Evolutionary conservation across 2,329 filamentous ascomycete species (phyloP).

Genomic region (Colletotrichum horii): DNA sequence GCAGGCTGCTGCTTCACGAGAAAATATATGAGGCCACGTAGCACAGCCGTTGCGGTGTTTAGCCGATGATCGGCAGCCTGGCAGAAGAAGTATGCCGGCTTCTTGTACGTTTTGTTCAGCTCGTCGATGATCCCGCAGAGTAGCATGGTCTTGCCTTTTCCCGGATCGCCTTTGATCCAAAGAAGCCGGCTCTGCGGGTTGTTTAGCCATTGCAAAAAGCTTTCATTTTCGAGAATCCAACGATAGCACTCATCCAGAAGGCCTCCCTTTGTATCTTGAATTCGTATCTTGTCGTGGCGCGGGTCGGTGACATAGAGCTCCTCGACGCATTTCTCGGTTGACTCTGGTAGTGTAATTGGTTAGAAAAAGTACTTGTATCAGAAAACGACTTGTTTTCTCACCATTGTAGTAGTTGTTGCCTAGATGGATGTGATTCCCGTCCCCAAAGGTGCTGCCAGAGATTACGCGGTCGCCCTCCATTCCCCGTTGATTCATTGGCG

Average conservation of each 20-base stretch:
- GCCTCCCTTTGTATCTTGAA: constrained; percentile 38
- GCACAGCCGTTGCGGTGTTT: constrained; percentile 42
- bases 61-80: constrained; percentile 40
- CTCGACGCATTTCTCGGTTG: background rate
- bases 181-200: constrained; percentile 29
- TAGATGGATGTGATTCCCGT: too few relatives aligned
- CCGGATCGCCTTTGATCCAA: constrained; percentile 43
- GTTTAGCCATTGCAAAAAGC: constrained; percentile 30
- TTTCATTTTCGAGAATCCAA: constrained; percentile 37
- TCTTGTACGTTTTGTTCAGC: constrained; percentile 17
- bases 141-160: constrained; percentile 51
- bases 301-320: constrained; percentile 31
- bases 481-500: too few relatives aligned
- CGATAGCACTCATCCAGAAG: constrained; percentile 34
- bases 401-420: too few relatives aligned
- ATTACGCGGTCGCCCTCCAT: too few relatives aligned
- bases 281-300: constrained; percentile 37
- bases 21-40: constrained; percentile 49
- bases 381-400: too few relatives aligned
- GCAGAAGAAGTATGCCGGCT: constrained; percentile 44
- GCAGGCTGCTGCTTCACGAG: constrained; percentile 29
- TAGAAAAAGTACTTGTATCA: too few relatives aligned
- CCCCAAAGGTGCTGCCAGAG: too few relatives aligned
- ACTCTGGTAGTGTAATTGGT: too few relatives aligned
- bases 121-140: constrained; percentile 43